Base-by-base conservation (phyloP, 345 rosid genomes). In the Syzygium grande region DNA sequence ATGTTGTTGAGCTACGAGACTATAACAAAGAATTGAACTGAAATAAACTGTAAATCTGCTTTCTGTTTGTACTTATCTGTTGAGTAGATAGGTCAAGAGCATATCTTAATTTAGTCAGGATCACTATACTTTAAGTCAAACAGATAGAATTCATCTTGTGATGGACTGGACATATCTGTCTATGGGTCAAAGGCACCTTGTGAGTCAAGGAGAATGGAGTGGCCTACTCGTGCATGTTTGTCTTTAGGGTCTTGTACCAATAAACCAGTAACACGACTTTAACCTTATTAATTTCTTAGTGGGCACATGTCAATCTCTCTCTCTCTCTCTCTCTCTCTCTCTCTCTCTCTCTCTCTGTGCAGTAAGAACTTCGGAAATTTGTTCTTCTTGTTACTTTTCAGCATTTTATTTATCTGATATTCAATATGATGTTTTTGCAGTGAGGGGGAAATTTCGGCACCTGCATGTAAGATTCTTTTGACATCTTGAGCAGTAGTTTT, bases 361-460 rank as follows among this genome's bases (percentile, higher is more conserved):
- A 85, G n/a, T 79, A 46, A 88, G 54, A 41, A 53, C 27, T 34
- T 58, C 16, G 54, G 73, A 87, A 16, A 88, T 79, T 61, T 73
- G 49, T 73, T 73, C 83, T 73, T 73, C 6, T 73, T 73, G 22
- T 17, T 59, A 16, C 51, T 65, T 27, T 46, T 63, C 79, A 83
- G 51, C 85, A 84, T 43, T 86, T 85, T 85, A 65, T 61, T 38
- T 43, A 43, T 85, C 29, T 85, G 68, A 41, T 55, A 22, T 29
- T 38, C 83, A 5, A 38, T 73, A 73, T 73, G 83, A 73, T 73
- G 83, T 73, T 38, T 73, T 73, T 73, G 87, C 94, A 98, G 99
- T 91, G 98, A 98, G 88, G 98, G 93, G 46, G 99, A 96, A 84
- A 95, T 96, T 90, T 88, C 96, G 29, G 87, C 98, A 30, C 92